Conservation (phyloP, 164 flowering plant genomes). For the Annona cherimola region DNA sequence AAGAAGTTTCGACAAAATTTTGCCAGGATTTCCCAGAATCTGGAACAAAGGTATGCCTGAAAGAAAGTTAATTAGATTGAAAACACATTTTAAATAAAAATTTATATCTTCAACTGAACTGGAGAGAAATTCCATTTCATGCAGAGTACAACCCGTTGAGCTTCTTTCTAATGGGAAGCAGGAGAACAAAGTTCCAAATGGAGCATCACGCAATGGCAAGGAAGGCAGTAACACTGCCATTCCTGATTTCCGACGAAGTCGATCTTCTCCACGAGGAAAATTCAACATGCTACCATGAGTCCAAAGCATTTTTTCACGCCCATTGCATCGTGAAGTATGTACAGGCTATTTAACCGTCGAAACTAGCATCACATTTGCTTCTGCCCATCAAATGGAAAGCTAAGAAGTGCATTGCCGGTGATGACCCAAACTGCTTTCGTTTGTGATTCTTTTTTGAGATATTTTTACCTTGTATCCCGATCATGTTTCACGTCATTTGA, state of each 20-base stretch:
- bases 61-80: too few species aligned
- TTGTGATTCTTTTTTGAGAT: background rate
- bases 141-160: slow-evolving; percentile 46
- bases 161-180: slow-evolving; percentile 26
- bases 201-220: slow-evolving; percentile 22
- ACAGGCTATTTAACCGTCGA: background rate
- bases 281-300: slow-evolving; percentile 33
- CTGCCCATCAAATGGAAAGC: background rate
- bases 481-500: background rate
- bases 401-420: background rate
- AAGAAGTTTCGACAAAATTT: slow-evolving; percentile 39
- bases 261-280: slow-evolving; percentile 68
- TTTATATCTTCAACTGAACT: background rate
- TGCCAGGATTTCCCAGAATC: slow-evolving; percentile 44
- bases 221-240: slow-evolving; percentile 39
- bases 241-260: slow-evolving; percentile 52
- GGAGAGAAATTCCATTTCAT: background rate
- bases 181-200: slow-evolving; percentile 36
- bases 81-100: too few species aligned
- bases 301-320: background rate
- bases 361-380: background rate
- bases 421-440: background rate
- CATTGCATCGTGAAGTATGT: background rate
- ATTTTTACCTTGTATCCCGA: background rate
- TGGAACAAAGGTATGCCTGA: slow-evolving; percentile 45